Conservation (phyloP, 2,329 filamentous ascomycete genomes). For the Helicocarpus griseus region DNA sequence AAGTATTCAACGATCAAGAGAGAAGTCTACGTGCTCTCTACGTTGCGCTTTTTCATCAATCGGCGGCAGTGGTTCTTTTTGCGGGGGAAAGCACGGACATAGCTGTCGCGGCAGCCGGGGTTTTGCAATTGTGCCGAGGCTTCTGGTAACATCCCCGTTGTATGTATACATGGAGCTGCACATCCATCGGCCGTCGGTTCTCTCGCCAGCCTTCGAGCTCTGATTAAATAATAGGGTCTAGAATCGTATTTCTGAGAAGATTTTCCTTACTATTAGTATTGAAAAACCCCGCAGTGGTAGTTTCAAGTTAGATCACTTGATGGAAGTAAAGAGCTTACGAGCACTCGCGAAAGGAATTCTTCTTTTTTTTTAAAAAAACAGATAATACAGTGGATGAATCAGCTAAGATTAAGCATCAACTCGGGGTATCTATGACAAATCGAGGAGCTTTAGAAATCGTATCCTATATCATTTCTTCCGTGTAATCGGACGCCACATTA, state of each 20-base stretch:
- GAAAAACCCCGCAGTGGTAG: too few relatives aligned
- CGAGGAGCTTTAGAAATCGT: slow-evolving; percentile 38
- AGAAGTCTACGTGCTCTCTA: neutral
- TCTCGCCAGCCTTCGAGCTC: too few relatives aligned
- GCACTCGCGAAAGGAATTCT: neutral
- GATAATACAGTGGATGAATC: slow-evolving; percentile 7
- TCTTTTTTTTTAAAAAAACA: neutral
- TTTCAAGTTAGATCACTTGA: too few relatives aligned
- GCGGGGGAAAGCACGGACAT: neutral
- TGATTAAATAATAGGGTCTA: too few relatives aligned
- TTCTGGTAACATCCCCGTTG: too few relatives aligned
- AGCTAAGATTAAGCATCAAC: slow-evolving; percentile 38
- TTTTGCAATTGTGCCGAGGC: neutral
- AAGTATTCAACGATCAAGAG: neutral
- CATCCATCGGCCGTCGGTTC: too few relatives aligned
- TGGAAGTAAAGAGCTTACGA: neutral
- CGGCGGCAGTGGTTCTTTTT: neutral
- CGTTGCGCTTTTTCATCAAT: neutral
- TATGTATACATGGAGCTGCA: too few relatives aligned
- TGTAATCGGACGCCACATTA: slow-evolving; percentile 12
- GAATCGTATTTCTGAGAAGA: too few relatives aligned
- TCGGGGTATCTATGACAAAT: slow-evolving; percentile 41
- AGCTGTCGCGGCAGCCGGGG: neutral
- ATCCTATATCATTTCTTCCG: slow-evolving; percentile 13
- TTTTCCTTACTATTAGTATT: too few relatives aligned